Evolutionary conservation across 2,329 filamentous ascomycete species (phyloP).

Genomic region (Xylaria sp.): DNA sequence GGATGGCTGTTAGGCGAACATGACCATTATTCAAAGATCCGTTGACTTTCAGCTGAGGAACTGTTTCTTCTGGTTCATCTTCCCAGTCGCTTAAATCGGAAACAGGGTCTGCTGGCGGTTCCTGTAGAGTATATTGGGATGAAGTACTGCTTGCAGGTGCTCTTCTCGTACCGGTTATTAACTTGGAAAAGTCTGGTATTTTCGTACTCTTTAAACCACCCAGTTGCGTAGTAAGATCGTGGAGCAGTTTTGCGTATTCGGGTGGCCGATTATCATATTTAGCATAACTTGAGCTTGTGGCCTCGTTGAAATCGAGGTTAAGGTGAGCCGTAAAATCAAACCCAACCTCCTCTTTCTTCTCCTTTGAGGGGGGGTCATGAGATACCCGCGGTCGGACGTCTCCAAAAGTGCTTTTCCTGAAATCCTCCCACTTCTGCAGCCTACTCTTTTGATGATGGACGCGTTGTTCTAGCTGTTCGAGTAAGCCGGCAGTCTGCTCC

Average conservation of each 20-base stretch:
- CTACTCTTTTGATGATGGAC: constrained; percentile 74
- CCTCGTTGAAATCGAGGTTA: constrained; percentile 55
- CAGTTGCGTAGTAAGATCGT: constrained; percentile 56
- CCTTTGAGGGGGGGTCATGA: constrained; percentile 39
- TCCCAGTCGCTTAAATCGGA: constrained; percentile 66
- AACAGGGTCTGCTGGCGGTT: constrained; percentile 43
- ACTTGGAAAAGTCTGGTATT: constrained; percentile 46
- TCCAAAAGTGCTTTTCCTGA: constrained; percentile 62
- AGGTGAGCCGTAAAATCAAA: constrained; percentile 66
- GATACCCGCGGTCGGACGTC: constrained; percentile 42
- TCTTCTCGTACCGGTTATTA: constrained; percentile 38
- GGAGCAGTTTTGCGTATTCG: constrained; percentile 58
- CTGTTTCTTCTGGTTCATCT: constrained; percentile 52
- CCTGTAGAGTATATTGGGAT: constrained; percentile 26
- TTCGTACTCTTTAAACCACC: constrained; percentile 43
- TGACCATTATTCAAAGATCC: constrained; percentile 7
- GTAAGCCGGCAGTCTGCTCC: constrained; percentile 60
- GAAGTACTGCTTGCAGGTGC: constrained; percentile 18
- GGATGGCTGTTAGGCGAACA: constrained; percentile 25
- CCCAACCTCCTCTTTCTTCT: constrained; percentile 57
- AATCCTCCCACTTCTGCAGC: constrained; percentile 78
- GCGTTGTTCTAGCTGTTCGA: constrained; percentile 77
- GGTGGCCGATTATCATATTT: constrained; percentile 45
- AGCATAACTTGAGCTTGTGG: constrained; percentile 40
- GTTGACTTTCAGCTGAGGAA: constrained; percentile 20